Percentiles rank a stretch among this genome's conserved stretches.
Evolutionary conservation across 805 yeast genomes (phyloP).

Genomic region (Ogataea kodamae): DNA sequence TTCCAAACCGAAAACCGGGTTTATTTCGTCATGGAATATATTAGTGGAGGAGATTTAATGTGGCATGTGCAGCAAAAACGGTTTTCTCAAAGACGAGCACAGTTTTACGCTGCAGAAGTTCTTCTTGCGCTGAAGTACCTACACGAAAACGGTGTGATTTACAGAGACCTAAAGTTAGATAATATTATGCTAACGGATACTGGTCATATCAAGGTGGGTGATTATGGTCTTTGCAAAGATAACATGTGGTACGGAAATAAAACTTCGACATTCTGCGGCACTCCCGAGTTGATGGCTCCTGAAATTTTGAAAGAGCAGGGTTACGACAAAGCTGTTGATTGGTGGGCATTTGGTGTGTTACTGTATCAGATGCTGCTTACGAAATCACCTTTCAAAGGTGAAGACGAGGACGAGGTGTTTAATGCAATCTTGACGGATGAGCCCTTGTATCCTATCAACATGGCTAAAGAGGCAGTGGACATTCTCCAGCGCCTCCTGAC

Average conservation of each 20-base stretch:
- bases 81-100: constrained; percentile 87
- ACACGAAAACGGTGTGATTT: constrained; percentile 93
- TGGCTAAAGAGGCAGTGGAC: constrained; percentile 96
- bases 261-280: constrained; percentile 95
- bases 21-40: constrained; percentile 97
- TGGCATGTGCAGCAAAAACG: constrained; percentile 96
- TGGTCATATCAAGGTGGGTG: constrained; percentile 96
- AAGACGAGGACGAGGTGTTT: constrained; percentile 82
- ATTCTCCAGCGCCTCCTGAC: constrained; percentile 87
- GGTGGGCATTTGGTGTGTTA: constrained; percentile 99
- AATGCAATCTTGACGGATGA: constrained; percentile 96
- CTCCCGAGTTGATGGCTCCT: constrained; percentile 99
- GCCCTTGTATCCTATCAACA: constrained; percentile 92
- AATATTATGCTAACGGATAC: constrained; percentile 83
- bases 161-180: constrained; percentile 94
- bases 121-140: constrained; percentile 84
- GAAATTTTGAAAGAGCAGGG: constrained; percentile 91
- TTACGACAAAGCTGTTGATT: constrained; percentile 92
- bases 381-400: constrained; percentile 96
- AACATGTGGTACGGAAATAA: constrained; percentile 61
- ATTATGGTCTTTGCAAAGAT: constrained; percentile 96
- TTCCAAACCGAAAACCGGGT: constrained; percentile 97
- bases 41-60: constrained; percentile 98
- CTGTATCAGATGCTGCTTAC: constrained; percentile 94
- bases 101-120: constrained; percentile 96